phyloP scores from a whole-genome alignment of 768 basidiomycete genomes.

The Filobasidium wieringae region DNA sequence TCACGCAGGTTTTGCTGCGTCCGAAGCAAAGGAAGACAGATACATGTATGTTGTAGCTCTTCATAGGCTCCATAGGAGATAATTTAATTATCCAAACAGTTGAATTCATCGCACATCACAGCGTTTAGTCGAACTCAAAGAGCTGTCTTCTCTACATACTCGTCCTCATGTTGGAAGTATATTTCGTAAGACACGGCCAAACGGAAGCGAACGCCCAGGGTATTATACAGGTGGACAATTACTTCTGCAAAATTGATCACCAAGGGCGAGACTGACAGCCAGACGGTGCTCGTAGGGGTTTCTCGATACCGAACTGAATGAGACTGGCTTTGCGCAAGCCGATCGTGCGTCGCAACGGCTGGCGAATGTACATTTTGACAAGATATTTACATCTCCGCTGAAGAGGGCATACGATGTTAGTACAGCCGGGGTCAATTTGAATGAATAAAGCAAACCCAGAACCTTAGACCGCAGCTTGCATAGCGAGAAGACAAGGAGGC shows the following conservation, averaged over 20 bases:
- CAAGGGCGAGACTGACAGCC: not conserved
- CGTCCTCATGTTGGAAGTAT: not conserved
- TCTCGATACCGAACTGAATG: constrained; percentile 32
- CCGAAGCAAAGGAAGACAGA: too few species aligned
- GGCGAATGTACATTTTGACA: constrained; percentile 46
- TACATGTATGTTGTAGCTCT: too few species aligned
- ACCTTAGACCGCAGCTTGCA: too few species aligned
- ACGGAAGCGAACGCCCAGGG: not conserved
- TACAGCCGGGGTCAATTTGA: too few species aligned
- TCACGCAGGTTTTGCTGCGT: too few species aligned
- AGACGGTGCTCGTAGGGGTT: constrained; percentile 41
- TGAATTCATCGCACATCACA: too few species aligned
- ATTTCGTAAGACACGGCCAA: not conserved
- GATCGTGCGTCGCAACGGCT: constrained; percentile 16
- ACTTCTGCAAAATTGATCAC: not conserved
- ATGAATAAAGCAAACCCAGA: too few species aligned
- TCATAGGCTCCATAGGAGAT: too few species aligned
- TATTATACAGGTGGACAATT: constrained; percentile 1
- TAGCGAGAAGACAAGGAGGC: too few species aligned
- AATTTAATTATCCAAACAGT: too few species aligned
- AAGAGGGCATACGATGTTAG: constrained; percentile 44
- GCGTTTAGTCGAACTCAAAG: too few species aligned
- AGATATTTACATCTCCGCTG: constrained; percentile 56
- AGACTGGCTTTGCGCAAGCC: constrained; percentile 27
- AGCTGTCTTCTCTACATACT: too few species aligned